phyloP scores from a whole-genome alignment of 345 rosid genomes.

The Arabidopsis thaliana region TAIR10.1 NC_003070.9:22631001-22631500 shows the following conservation, averaged over 20 bases:
- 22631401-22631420: neutral
- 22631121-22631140: conserved; percentile 23
- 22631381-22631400: neutral
- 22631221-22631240: conserved; percentile 42
- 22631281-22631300: conserved; percentile 7
- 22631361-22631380: conserved; percentile 12
- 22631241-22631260: conserved; percentile 43
- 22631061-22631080: neutral
- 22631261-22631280: conserved; percentile 20
- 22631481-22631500: neutral
- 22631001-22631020: neutral
- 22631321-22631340: conserved; percentile 18
- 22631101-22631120: conserved; percentile 30
- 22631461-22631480: neutral
- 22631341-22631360: neutral
- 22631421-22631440: neutral
- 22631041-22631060: neutral
- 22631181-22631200: conserved; percentile 36
- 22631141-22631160: conserved; percentile 33
- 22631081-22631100: conserved; percentile 10
- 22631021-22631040: neutral
- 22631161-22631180: conserved; percentile 39
- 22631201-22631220: conserved; percentile 39
- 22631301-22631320: neutral
- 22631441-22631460: neutral